phyloP scores from a whole-genome alignment of 306 rosid species.

The Cyamopsis tetragonoloba region DNA sequence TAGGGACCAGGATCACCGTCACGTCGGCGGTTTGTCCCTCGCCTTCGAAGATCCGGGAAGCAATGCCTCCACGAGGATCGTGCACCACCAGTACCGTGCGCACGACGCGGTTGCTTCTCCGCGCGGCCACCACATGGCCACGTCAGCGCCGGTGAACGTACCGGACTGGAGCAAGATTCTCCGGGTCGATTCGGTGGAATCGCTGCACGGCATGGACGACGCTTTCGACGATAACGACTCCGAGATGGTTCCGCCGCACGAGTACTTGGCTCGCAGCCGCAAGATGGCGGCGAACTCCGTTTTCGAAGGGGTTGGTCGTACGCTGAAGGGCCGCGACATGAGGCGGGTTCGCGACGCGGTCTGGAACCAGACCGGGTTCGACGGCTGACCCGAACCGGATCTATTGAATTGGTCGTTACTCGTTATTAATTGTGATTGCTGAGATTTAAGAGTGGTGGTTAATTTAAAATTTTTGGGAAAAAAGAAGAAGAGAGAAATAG shows the following conservation, averaged over 20 bases:
- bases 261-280: constrained; percentile 82
- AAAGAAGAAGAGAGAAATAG: background rate
- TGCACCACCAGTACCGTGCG: constrained; percentile 67
- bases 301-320: constrained; percentile 94
- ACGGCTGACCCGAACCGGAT: constrained; percentile 40
- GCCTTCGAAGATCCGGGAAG: constrained; percentile 52
- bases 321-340: constrained; percentile 90
- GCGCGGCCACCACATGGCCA: constrained; percentile 50
- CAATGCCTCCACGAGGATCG: constrained; percentile 43
- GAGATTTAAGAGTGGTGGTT: background rate
- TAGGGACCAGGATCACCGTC: constrained; percentile 29
- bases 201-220: constrained; percentile 51
- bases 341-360: constrained; percentile 90
- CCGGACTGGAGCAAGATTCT: constrained; percentile 98
- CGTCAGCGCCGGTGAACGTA: constrained; percentile 89
- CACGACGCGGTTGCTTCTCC: constrained; percentile 38
- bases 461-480: background rate
- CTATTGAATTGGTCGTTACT: background rate
- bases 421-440: background rate
- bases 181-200: constrained; percentile 66
- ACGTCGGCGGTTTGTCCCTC: constrained; percentile 60
- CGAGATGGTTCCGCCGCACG: constrained; percentile 93
- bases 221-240: constrained; percentile 39
- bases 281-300: constrained; percentile 71
- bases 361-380: constrained; percentile 95